phyloP scores from a whole-genome alignment of 2,329 filamentous ascomycete species.

The Gaeumannomyces tritici region DNA sequence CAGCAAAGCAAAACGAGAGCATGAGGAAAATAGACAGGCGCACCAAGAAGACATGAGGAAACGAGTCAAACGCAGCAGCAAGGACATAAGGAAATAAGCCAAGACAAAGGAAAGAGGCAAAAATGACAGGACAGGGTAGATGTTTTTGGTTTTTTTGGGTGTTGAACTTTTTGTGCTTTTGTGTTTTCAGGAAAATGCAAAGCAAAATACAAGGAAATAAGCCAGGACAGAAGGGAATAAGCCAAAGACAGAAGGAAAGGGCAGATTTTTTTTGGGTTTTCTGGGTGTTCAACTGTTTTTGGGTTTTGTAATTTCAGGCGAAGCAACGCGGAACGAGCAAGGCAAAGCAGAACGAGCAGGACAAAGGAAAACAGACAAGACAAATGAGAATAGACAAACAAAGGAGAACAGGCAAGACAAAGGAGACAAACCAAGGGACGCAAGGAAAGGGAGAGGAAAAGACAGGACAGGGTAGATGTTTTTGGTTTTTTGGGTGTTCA shows the following conservation, averaged over 20 bases:
- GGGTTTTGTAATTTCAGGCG: not conserved
- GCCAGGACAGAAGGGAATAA: not conserved
- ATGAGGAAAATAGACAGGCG: too few species aligned
- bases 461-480: too few species aligned
- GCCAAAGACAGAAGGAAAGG: not conserved
- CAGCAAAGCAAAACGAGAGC: too few species aligned
- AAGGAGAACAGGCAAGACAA: not conserved
- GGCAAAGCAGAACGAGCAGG: not conserved
- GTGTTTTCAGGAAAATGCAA: not conserved
- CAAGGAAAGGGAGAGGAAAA: too few species aligned
- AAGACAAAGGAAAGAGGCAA: not conserved
- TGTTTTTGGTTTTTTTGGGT: not conserved
- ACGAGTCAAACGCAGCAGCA: not conserved
- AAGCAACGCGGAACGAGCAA: not conserved
- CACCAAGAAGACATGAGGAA: not conserved
- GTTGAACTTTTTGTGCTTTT: not conserved
- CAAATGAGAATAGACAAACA: not conserved
- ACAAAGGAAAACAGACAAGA: not conserved
- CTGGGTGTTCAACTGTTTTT: not conserved
- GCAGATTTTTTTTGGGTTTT: not conserved
- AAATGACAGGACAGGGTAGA: not conserved
- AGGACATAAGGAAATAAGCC: not conserved
- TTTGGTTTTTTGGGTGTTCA: too few species aligned
- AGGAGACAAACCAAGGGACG: too few species aligned
- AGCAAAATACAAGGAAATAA: not conserved